Conservation (phyloP, 306 rosid species). For the Gleditsia sinensis region DNA sequence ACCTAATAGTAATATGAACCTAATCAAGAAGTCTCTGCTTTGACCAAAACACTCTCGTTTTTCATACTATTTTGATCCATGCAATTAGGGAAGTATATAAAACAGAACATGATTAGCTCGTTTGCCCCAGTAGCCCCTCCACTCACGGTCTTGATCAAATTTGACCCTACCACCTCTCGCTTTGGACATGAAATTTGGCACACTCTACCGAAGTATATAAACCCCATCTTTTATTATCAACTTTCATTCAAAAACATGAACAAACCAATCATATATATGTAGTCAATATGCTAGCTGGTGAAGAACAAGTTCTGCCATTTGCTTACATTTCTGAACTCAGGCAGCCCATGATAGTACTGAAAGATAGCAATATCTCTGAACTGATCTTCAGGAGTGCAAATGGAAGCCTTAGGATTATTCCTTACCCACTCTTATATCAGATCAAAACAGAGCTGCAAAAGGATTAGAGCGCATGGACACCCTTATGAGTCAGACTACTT, state of each 20-base stretch:
- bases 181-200: slow-evolving; percentile 22
- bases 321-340: slow-evolving; percentile 54
- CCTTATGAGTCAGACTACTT: background rate
- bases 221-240: background rate
- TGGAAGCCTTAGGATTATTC: background rate
- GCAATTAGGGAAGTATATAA: too few species aligned
- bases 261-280: too few species aligned
- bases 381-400: background rate
- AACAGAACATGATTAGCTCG: slow-evolving; percentile 57
- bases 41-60: background rate
- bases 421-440: background rate
- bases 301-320: background rate
- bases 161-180: slow-evolving; percentile 1
- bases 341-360: slow-evolving; percentile 26
- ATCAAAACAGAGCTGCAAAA: background rate
- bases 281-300: background rate
- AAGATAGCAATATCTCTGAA: background rate
- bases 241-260: too few species aligned
- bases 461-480: background rate
- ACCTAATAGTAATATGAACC: too few species aligned
- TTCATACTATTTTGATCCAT: background rate
- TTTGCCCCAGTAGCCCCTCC: slow-evolving; percentile 79
- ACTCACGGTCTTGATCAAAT: slow-evolving; percentile 59
- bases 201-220: slow-evolving; percentile 37
- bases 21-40: slow-evolving; percentile 22